Percentiles rank a stretch among this genome's conserved stretches.
These are phyloP conservation scores for Poterioochromonas sp. DNA, from an alignment of 352 stramenopile genomes.

Conservation along the genomic window DNA sequence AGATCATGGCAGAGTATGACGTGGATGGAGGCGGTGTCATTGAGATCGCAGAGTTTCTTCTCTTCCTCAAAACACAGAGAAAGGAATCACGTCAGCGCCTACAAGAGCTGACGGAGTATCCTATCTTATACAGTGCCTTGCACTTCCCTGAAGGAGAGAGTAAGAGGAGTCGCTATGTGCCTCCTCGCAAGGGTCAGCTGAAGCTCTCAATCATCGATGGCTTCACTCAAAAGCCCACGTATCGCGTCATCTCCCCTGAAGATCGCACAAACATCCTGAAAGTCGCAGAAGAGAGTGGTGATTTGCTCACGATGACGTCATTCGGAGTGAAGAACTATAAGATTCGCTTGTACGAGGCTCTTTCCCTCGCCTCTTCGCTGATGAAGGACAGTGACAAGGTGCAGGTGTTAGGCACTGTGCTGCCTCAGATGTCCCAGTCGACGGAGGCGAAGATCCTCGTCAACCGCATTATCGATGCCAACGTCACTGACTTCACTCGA, in stretches of 20 bases:
- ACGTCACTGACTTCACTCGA: neutral
- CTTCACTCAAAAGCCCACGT: slow-evolving; percentile 9
- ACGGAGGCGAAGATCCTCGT: neutral
- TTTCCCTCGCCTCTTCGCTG: neutral
- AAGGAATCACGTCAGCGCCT: neutral
- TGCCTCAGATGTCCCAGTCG: neutral
- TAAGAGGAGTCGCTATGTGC: neutral
- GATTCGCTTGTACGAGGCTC: neutral
- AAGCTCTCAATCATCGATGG: neutral
- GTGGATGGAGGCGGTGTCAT: neutral
- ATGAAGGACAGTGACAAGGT: neutral
- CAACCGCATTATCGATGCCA: neutral
- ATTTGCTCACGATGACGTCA: neutral
- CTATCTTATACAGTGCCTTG: neutral
- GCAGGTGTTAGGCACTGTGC: neutral
- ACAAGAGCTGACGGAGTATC: neutral
- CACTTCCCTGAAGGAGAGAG: neutral
- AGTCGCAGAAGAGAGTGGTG: neutral
- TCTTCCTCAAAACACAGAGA: neutral
- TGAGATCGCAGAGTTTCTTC: slow-evolving; percentile 4
- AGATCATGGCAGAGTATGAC: slow-evolving; percentile 22
- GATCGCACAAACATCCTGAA: slow-evolving; percentile 3
- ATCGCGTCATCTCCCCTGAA: neutral
- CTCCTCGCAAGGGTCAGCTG: neutral
- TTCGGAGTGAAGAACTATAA: slow-evolving; percentile 20